Base-by-base conservation (phyloP, 306 rosid species). In the Astragalus membranaceus region DNA sequence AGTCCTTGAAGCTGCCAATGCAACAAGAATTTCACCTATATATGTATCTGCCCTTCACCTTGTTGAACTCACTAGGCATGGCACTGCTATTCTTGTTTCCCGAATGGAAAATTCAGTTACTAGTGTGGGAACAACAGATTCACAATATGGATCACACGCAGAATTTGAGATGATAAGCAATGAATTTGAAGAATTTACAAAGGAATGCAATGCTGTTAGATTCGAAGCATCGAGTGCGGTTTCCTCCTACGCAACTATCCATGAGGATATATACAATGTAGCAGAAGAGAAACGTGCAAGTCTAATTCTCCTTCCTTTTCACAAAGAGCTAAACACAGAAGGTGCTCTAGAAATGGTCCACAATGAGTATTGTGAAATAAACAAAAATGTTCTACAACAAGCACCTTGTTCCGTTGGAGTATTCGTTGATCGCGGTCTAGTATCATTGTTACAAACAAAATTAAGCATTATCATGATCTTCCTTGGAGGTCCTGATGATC, bases 381-480 rank as follows among this genome's bases (percentile, higher is more conserved):
- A 82, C 69, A 35, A 12, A 3, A 75, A 78, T 17, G 75, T 78
- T 23, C 1, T 75, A 3, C 55, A 26, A 12, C 8, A 54, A 1
- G 64, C 86, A 14, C 83, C 86, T 26, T 78, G 86, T 65, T 82
- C 86, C 0, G 76, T 75, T 0, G 86, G 64, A 14, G 60, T 78
- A 49, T 61, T 78, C 1, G 16, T 82, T 2, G 78, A 78, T 15
- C 83, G 81, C 3, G 81, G 78, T 6, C 29, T 82, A 4, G 35
- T 64, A 0, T 56, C 64, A 0, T 32, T 37, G 4, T 17, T 37
- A 3, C 4, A 48, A 5, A 43, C 48, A 8, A 39, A 33, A 0
- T 8, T 73, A 30, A 51, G 41, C n/a, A 43, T 75, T 10, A 2
- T 66, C 1, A n/a, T 61, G 66, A 6, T 78, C 37, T 82, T 82